Conservation (phyloP, 441 rosid genomes). For the Erysimum pusillum region DNA sequence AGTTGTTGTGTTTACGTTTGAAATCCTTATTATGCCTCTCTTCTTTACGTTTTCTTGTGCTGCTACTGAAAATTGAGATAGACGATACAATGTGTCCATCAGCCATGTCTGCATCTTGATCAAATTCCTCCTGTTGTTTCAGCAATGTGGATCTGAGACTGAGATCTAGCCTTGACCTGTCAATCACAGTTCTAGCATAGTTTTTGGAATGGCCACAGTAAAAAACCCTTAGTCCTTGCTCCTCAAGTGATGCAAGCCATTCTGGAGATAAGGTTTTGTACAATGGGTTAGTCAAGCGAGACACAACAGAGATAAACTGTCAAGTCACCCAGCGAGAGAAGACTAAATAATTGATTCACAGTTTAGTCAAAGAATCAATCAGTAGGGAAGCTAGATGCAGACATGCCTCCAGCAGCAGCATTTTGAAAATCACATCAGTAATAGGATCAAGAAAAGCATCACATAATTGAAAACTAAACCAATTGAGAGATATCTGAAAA, state of each 20-base stretch:
- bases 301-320: slow-evolving; percentile 22
- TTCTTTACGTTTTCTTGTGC: slow-evolving; percentile 75
- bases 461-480: not conserved
- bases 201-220: slow-evolving; percentile 56
- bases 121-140: slow-evolving; percentile 37
- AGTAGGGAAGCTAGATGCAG: slow-evolving; percentile 58
- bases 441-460: slow-evolving; percentile 35
- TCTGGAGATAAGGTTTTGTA: slow-evolving; percentile 54
- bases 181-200: slow-evolving; percentile 59
- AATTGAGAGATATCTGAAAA: slow-evolving; percentile 8
- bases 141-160: slow-evolving; percentile 41
- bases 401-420: slow-evolving; percentile 66
- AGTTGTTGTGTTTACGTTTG: slow-evolving; percentile 49
- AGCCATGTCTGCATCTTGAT: slow-evolving; percentile 56
- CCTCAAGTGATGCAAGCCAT: slow-evolving; percentile 73
- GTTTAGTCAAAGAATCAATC: slow-evolving; percentile 54
- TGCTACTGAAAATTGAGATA: slow-evolving; percentile 37
- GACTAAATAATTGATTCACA: slow-evolving; percentile 1
- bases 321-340: slow-evolving; percentile 6
- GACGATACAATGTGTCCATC: slow-evolving; percentile 38
- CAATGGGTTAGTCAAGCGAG: slow-evolving; percentile 30
- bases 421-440: slow-evolving; percentile 63
- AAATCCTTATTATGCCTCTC: slow-evolving; percentile 50
- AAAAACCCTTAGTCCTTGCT: slow-evolving; percentile 66
- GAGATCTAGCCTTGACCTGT: slow-evolving; percentile 54